Base-by-base conservation (phyloP, 2,329 filamentous ascomycete genomes). In the Westerdykella ornata region DNA sequence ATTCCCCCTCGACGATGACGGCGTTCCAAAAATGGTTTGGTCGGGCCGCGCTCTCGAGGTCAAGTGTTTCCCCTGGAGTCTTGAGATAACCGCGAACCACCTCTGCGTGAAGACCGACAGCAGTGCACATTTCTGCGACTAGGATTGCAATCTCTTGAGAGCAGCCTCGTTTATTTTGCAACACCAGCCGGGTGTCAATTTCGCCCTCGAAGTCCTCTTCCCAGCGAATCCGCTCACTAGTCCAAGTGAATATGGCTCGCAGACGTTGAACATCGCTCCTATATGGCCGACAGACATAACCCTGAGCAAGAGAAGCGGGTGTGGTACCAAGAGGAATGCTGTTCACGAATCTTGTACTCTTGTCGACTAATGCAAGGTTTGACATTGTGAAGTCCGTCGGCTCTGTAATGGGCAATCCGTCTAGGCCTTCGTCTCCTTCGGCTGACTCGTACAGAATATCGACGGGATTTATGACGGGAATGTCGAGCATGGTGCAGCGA, bases 11-110 rank as follows among this genome's bases (percentile, higher is more conserved):
- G 7, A 96, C 82, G 28, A 96, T 71, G 14, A 97, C 87, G 1
- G 88, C 82, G 54, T 98, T 98, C 92, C 92, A 98, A 81, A 85
- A 97, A 68, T 98, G 92, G 58, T 98, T 98, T 0, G 90, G 77
- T 20, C 83, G 80, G n/a, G 87, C 86, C 63, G 90, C 80, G 43
- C 84, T 83, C 47, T 85, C 85, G 33, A 88, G 72, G 54, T 97
- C 89, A 7, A 68, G 40, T 8, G 51, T 48, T 44, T 97, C 92
- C 1, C 90, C 90, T 0, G 92, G 92, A 1, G 78, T 75, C 64
- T 98, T 98, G 42, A 98, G 78, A 59, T 92, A 97, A 1, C 92
- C 92, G 45, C 82, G 80, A 12, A 98, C 80, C 15, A 94, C 75
- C 61, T 97, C 90, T 28, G 86, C 87, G 50, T 88, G 83, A 28